Evolutionary conservation across 2,329 filamentous ascomycete genomes (phyloP).

Genomic region (Penicillium sp.): DNA sequence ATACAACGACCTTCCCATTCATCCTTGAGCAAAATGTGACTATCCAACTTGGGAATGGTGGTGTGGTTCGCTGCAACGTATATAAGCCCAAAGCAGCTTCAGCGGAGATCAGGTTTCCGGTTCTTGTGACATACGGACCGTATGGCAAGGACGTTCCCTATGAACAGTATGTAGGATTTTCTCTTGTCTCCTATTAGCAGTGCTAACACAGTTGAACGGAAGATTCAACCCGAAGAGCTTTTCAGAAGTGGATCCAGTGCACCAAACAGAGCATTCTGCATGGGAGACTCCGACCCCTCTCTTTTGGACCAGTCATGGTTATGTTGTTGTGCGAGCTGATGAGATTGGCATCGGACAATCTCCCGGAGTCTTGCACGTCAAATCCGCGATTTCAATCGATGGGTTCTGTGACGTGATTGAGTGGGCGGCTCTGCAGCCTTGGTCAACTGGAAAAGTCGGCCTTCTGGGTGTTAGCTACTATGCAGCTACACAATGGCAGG

Average conservation of each 20-base stretch:
- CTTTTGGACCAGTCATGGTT: constrained; percentile 60
- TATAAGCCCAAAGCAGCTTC: background rate
- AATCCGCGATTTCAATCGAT: constrained; percentile 2
- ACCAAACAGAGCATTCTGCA: constrained; percentile 49
- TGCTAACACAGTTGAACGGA: background rate
- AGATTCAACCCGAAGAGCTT: constrained; percentile 39
- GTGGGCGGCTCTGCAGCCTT: constrained; percentile 11
- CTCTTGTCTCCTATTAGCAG: background rate
- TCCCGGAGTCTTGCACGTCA: background rate
- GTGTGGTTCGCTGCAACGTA: background rate
- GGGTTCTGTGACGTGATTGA: constrained; percentile 10
- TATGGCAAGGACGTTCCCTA: background rate
- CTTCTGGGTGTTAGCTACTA: constrained; percentile 56
- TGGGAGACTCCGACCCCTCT: constrained; percentile 64
- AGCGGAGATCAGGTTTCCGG: background rate
- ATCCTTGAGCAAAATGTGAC: too few relatives aligned
- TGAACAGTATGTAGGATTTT: background rate
- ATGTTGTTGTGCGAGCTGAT: constrained; percentile 60
- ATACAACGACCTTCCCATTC: too few relatives aligned
- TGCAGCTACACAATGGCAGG: constrained; percentile 57
- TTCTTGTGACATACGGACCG: background rate
- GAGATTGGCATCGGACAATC: constrained; percentile 57
- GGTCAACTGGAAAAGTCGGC: constrained; percentile 51
- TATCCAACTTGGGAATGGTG: too few relatives aligned
- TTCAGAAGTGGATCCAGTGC: constrained; percentile 53